These are phyloP conservation scores for Paraglomus brasilianum DNA, from an alignment of 192 early-diverging fungal species.

Conservation along the genomic window DNA sequence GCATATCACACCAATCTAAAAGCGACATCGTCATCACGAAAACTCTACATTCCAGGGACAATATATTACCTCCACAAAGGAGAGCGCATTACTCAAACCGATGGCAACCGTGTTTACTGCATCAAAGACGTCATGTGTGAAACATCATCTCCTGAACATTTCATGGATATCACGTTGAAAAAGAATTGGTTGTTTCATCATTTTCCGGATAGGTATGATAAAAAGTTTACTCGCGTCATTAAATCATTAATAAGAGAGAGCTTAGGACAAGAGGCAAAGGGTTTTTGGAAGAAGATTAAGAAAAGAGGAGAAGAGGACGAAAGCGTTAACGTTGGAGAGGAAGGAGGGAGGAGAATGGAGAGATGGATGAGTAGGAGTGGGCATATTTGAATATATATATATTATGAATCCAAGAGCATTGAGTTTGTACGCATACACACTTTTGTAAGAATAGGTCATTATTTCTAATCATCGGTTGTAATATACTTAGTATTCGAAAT, in stretches of 20 bases:
- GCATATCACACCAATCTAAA: slow-evolving; percentile 6
- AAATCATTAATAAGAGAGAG: slow-evolving; percentile 14
- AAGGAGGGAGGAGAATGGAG: slow-evolving; percentile 6
- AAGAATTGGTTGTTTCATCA: slow-evolving; percentile 47
- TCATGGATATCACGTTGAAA: slow-evolving; percentile 38
- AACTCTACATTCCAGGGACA: slow-evolving; percentile 35
- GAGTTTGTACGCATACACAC: no score
- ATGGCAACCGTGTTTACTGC: slow-evolving; percentile 34
- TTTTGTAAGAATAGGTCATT: no score
- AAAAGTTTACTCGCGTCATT: slow-evolving; percentile 33
- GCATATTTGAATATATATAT: slow-evolving; percentile 3
- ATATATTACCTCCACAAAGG: slow-evolving; percentile 42
- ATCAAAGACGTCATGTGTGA: slow-evolving; percentile 43
- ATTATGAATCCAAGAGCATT: no score
- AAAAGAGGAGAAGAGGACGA: neutral
- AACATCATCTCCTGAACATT: slow-evolving; percentile 36
- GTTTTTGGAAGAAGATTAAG: slow-evolving; percentile 6
- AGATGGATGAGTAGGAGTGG: slow-evolving; percentile 13
- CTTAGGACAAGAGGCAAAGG: neutral
- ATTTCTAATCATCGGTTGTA: no score
- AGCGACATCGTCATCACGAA: neutral
- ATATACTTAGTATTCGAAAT: no score
- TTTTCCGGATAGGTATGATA: slow-evolving; percentile 47
- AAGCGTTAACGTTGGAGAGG: neutral
- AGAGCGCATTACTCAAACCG: slow-evolving; percentile 32